Percentiles rank a stretch among this genome's conserved stretches.
phyloP scores from a whole-genome alignment of 805 yeast species.

The Metschnikowia arizonensis region DNA sequence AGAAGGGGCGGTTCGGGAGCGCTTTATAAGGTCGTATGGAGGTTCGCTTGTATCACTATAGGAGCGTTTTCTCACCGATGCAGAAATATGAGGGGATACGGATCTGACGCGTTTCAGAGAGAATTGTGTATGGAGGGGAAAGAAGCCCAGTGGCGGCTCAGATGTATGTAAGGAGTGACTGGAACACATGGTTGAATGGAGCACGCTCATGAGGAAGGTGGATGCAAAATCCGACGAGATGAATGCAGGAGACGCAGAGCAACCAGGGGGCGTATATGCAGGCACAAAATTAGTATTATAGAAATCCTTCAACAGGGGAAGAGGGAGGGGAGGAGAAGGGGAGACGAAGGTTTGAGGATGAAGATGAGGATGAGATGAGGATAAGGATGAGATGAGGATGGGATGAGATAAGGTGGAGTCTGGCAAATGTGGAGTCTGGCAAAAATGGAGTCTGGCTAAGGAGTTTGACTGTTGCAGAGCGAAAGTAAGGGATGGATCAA shows the following conservation, averaged over 20 bases:
- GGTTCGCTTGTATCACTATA: constrained; percentile 21
- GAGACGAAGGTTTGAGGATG: too few relatives aligned
- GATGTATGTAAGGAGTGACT: constrained; percentile 1
- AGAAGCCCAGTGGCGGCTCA: constrained; percentile 6
- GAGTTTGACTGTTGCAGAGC: too few relatives aligned
- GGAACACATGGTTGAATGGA: constrained; percentile 1
- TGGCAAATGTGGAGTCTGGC: too few relatives aligned
- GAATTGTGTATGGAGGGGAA: background rate
- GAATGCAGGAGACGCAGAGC: constrained; percentile 1
- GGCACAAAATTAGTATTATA: too few relatives aligned
- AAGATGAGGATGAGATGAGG: too few relatives aligned
- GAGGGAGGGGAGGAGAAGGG: too few relatives aligned
- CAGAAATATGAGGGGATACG: constrained; percentile 1
- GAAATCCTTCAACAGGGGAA: too few relatives aligned
- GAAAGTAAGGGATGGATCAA: too few relatives aligned
- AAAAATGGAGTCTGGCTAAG: too few relatives aligned
- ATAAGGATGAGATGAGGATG: too few relatives aligned
- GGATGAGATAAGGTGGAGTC: too few relatives aligned
- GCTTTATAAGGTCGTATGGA: background rate
- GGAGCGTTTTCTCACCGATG: constrained; percentile 24
- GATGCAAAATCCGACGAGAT: constrained; percentile 1
- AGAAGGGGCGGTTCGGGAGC: constrained; percentile 16
- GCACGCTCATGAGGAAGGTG: constrained; percentile 1
- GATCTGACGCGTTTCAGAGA: background rate
- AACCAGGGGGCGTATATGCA: background rate